Base-by-base conservation (phyloP, 2,329 filamentous ascomycete genomes). In the Septoria linicola region DNA sequence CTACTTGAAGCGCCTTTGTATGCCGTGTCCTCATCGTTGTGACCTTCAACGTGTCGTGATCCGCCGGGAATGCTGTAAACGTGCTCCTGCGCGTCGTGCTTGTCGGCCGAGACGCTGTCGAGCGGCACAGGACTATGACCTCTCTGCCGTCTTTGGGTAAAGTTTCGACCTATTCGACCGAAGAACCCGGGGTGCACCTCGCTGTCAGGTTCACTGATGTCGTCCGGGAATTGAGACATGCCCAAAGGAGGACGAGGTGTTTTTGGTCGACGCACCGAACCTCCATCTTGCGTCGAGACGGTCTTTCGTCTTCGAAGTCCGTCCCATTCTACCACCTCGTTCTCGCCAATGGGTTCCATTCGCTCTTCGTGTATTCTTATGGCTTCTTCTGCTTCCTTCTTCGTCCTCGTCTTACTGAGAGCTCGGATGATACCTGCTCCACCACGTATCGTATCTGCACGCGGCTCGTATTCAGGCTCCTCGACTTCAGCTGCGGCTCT, bases 401-500 rank as follows among this genome's bases (percentile, higher is more conserved):
- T 87, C 55, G 86, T 81, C 54, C 93, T 80, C 0, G 85, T 79
- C 8, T 78, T 78, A 0, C 90, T 96, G 42, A 99, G 78, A 11
- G 88, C 83, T 56, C 93, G 83, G 46, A 99, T 80, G 53, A 99
- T 89, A 40, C 90, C 89, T 5, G 89, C 91, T 13, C 92, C 78
- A 54, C 92, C 93, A 60, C 93, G 88, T 64, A 99, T 95, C 8
- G 93, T 90, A 69, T 99, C 93, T 11, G 93, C 93, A 67, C 96
- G 95, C 46, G 93, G 93, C 64, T 99, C 93, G 11, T 87, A 87
- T 70, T 99, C 93, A n/a, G 91, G 87, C 68, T 97, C 90, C 68
- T 95, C 89, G 66, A 96, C 89, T 64, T 96, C 89, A 40, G 89
- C 92, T 56, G 97, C 93, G 23, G 92, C 95, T 25, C 93, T 88